phyloP scores from a whole-genome alignment of 306 rosid genomes.

The Psophocarpus tetragonolobus region DNA sequence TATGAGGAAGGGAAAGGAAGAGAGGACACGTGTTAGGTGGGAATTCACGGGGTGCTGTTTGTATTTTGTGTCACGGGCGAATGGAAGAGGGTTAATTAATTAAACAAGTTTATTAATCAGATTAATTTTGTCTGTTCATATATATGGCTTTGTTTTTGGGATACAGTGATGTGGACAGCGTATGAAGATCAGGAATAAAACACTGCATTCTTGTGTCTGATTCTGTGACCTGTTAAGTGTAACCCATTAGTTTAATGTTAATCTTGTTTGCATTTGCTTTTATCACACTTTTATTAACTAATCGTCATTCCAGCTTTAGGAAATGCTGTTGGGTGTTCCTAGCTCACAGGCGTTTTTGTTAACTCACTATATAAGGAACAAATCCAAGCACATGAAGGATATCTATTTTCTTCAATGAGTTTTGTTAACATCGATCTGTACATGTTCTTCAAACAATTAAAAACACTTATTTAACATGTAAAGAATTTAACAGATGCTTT shows the following conservation, averaged over 20 bases:
- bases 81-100: background rate
- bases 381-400: background rate
- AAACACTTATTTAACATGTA: too few relatives aligned
- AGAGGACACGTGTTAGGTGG: conserved; percentile 45
- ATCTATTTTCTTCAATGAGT: background rate
- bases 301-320: conserved; percentile 12
- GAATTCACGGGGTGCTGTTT: conserved; percentile 62
- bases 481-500: too few relatives aligned
- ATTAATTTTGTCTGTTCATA: conserved; percentile 1
- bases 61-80: conserved; percentile 57
- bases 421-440: background rate
- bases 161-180: conserved; percentile 32
- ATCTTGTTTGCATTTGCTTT: background rate
- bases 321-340: conserved; percentile 21
- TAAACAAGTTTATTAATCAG: conserved; percentile 10
- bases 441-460: background rate
- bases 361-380: background rate
- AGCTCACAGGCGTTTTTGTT: conserved; percentile 19
- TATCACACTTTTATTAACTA: background rate
- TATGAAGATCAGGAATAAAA: conserved; percentile 31
- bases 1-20: background rate
- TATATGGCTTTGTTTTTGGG: background rate
- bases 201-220: conserved; percentile 26
- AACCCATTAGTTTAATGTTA: conserved; percentile 3
- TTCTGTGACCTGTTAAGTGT: background rate